Base-by-base conservation (phyloP, 257 asterid species). In the Fraxinus anomala region DNA sequence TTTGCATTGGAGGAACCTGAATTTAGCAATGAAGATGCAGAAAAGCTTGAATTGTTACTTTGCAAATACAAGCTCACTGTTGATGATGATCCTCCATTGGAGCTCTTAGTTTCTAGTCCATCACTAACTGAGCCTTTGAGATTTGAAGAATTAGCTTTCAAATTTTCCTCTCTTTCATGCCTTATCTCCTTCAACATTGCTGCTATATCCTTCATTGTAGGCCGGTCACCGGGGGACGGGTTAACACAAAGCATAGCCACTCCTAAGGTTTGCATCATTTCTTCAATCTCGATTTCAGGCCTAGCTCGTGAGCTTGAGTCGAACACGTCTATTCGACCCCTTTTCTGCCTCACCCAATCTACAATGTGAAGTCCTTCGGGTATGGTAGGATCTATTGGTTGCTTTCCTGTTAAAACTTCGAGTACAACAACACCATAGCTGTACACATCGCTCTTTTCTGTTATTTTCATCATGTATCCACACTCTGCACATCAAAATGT, bases 381-480 rank as follows among this genome's bases (percentile, higher is more conserved):
- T 80, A 90, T 91, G 4, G 96, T 90, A 0, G 97, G 94, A 83
- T 93, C 98, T 8, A 89, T 87, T 9, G 98, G 93, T 72, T 91
- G 96, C 72, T 91, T 91, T 17, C 98, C 96, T 0, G 97, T 93
- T 56, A 93, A 61, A 6, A 93, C 88, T 79, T 93, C 98, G 19
- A 93, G 85, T 33, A 93, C 87, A n/a, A 93, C 98, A 0, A 93
- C 97, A 37, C 97, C 98, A 54, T 82, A 93, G 87, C 97, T 91
- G 78, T 91, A 93, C 0, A 91, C 96, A 1, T 93, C 98, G 28
- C 97, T 93, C 83, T 90, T 93, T 75, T 91, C 96, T 5, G 98
- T 93, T 74, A 93, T 89, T 78, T 91, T 93, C 87, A 77, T 89
- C 91, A 78, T 87, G 86, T 90, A 93, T n/a, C 97, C 97, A 39